phyloP scores from a whole-genome alignment of 768 basidiomycete genomes.

The Myochromella boudieri region DNA sequence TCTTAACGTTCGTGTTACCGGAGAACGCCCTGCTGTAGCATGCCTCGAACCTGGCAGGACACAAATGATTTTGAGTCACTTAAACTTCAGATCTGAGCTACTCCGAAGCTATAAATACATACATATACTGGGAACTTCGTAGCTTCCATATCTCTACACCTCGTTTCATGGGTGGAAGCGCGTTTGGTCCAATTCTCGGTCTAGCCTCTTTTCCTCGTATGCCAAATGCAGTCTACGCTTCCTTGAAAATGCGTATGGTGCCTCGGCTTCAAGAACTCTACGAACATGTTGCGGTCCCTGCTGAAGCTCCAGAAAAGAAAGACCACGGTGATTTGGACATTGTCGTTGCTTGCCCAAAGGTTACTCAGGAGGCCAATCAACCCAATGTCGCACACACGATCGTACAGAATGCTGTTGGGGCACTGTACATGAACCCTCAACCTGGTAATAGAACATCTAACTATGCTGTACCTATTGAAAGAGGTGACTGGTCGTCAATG shows the following conservation, averaged over 20 bases:
- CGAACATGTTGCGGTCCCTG: constrained; percentile 49
- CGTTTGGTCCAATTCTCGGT: constrained; percentile 49
- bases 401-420: constrained; percentile 44
- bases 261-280: constrained; percentile 47
- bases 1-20: too few relatives aligned
- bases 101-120: too few relatives aligned
- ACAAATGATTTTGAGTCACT: too few relatives aligned
- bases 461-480: constrained; percentile 51
- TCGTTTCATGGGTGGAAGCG: constrained; percentile 71
- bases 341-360: constrained; percentile 49
- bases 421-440: constrained; percentile 43
- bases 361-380: constrained; percentile 11
- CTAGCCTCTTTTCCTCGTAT: constrained; percentile 59
- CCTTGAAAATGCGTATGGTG: constrained; percentile 46
- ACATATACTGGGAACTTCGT: too few relatives aligned
- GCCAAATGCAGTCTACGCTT: constrained; percentile 50
- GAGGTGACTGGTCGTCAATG: constrained; percentile 36
- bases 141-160: neutral
- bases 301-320: constrained; percentile 62
- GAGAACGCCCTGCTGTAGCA: too few relatives aligned
- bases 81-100: too few relatives aligned
- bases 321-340: constrained; percentile 75
- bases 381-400: constrained; percentile 33
- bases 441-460: constrained; percentile 60
- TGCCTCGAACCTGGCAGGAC: too few relatives aligned